Percentiles rank a stretch among this genome's conserved stretches.
phyloP scores from a whole-genome alignment of 169 alveolate species.

The Plasmodium ovale region DNA sequence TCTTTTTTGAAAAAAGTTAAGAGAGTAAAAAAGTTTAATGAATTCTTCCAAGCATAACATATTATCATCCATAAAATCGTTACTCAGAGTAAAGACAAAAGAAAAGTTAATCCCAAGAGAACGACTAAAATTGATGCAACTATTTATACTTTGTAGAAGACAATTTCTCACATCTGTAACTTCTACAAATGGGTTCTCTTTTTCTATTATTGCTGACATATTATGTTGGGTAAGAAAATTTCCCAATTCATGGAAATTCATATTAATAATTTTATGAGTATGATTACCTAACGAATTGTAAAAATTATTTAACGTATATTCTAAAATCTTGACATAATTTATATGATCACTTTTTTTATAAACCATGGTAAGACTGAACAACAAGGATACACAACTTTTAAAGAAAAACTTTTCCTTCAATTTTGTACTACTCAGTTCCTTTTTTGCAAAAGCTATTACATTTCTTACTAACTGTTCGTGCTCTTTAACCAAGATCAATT shows the following conservation, averaged over 20 bases:
- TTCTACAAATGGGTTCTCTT: background rate
- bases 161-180: background rate
- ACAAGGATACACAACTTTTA: conserved; percentile 12
- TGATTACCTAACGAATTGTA: background rate
- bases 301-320: background rate
- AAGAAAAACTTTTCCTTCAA: conserved; percentile 5
- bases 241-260: conserved; percentile 1
- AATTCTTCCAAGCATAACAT: conserved; percentile 17
- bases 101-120: background rate
- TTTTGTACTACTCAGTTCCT: background rate
- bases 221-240: background rate
- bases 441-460: conserved; percentile 11
- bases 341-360: conserved; percentile 3
- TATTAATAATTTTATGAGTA: background rate
- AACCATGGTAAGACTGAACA: conserved; percentile 36
- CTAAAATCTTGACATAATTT: conserved; percentile 7
- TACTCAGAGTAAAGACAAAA: background rate
- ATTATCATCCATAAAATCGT: background rate
- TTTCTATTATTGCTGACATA: background rate
- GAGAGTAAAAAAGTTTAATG: conserved; percentile 8
- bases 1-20: conserved; percentile 27
- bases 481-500: background rate
- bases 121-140: background rate
- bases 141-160: background rate
- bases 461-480: background rate